Conservation (phyloP, 2,329 filamentous ascomycete species). For the Lanzia echinophila region DNA sequence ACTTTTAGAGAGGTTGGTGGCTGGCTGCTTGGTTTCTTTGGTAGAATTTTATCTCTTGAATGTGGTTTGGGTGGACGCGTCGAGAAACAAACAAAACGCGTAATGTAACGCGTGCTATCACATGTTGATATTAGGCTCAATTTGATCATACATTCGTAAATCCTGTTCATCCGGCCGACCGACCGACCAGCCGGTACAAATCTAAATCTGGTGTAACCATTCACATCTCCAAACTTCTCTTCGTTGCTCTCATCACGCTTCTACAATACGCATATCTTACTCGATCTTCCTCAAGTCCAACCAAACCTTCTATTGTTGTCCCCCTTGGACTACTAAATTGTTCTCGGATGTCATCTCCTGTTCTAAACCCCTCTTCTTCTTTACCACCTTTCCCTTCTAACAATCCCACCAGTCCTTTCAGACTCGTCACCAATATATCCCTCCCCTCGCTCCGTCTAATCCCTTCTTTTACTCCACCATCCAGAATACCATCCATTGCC, state of each 20-base stretch:
- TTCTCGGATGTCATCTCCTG: conserved; percentile 68
- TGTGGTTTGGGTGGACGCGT: no score
- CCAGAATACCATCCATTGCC: conserved; percentile 68
- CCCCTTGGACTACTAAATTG: conserved; percentile 71
- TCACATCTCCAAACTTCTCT: conserved; percentile 30
- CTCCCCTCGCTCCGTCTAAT: conserved; percentile 66
- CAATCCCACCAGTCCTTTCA: conserved; percentile 48
- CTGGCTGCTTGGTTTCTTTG: no score
- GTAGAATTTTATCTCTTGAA: no score
- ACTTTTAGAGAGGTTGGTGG: no score
- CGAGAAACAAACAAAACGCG: no score
- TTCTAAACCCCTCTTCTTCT: conserved; percentile 39
- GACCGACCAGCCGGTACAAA: no score
- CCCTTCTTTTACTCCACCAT: conserved; percentile 74
- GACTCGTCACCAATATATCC: conserved; percentile 70
- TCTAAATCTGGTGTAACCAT: background rate
- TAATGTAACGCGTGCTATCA: no score
- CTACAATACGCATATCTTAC: conserved; percentile 60
- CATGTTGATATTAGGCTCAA: no score
- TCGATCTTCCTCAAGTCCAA: conserved; percentile 67
- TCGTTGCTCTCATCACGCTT: conserved; percentile 63
- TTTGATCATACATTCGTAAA: no score
- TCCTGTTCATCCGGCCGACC: no score
- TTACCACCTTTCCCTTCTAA: conserved; percentile 33
- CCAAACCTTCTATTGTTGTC: conserved; percentile 68